Evolutionary conservation across 495 filamentous ascomycete genomes (phyloP).

Genomic region (Tuber indicum): DNA sequence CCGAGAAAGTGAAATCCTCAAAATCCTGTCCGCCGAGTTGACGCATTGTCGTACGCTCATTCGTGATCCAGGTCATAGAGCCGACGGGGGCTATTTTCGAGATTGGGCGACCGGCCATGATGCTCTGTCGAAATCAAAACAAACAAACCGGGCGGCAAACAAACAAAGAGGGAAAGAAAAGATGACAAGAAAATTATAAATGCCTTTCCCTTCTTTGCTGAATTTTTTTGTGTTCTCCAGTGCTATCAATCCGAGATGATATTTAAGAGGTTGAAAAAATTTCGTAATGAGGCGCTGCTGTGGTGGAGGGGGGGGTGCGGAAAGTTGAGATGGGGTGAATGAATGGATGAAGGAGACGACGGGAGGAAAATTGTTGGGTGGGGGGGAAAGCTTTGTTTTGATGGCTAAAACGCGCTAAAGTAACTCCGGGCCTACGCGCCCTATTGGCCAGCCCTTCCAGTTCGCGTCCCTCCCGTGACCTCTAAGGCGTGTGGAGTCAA

Average conservation of each 20-base stretch:
- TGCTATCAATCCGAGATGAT: neutral
- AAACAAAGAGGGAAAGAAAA: neutral
- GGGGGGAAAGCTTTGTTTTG: conserved; percentile 34
- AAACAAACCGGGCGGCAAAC: conserved; percentile 25
- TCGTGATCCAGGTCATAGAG: conserved; percentile 60
- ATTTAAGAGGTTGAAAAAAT: neutral
- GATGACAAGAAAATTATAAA: neutral
- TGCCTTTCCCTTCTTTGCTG: neutral
- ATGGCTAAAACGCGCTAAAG: conserved; percentile 30
- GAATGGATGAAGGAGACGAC: conserved; percentile 1
- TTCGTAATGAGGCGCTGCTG: neutral
- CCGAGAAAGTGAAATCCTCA: conserved; percentile 83
- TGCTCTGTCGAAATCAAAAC: conserved; percentile 30
- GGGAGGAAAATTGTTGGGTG: conserved; percentile 17
- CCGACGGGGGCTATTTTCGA: conserved; percentile 52
- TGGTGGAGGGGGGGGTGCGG: conserved; percentile 2
- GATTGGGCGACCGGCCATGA: conserved; percentile 27
- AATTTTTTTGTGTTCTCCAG: neutral
- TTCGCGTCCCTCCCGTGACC: neutral
- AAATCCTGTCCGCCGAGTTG: conserved; percentile 64
- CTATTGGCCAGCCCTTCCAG: neutral
- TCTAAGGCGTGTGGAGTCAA: neutral
- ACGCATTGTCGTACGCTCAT: conserved; percentile 59
- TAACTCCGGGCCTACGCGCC: neutral
- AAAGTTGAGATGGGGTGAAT: conserved; percentile 4